Percentiles rank a stretch among this genome's conserved stretches.
These are phyloP conservation scores for Colletotrichum plurivorum DNA, from an alignment of 2,329 filamentous ascomycete species.

Conservation along the genomic window DNA sequence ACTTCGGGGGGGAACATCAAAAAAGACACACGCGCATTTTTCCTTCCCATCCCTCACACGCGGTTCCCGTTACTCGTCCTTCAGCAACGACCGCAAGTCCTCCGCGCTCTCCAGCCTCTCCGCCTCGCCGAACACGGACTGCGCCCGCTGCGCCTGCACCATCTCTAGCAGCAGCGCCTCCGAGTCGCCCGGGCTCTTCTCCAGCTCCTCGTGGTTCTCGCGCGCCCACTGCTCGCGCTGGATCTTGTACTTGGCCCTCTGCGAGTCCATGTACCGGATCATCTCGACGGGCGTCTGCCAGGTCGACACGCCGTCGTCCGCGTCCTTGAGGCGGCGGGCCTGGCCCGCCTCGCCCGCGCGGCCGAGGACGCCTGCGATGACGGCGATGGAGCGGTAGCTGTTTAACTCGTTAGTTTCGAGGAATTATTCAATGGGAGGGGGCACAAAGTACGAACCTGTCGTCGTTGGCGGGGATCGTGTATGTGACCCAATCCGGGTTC, in stretches of 20 bases:
- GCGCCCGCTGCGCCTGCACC: conserved; percentile 32
- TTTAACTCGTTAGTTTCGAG: background rate
- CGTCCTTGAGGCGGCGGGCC: conserved; percentile 73
- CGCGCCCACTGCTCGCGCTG: conserved; percentile 55
- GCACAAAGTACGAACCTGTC: conserved; percentile 75
- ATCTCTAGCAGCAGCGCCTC: conserved; percentile 54
- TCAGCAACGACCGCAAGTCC: conserved; percentile 2
- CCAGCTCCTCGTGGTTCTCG: conserved; percentile 46
- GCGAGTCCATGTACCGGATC: conserved; percentile 53
- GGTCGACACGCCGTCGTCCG: conserved; percentile 72
- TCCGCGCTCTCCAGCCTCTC: conserved; percentile 14
- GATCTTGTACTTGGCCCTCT: conserved; percentile 46
- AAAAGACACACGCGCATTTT: background rate
- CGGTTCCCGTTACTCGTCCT: background rate
- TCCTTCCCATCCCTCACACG: background rate
- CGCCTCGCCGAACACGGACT: conserved; percentile 17
- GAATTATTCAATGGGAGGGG: background rate
- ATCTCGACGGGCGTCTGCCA: conserved; percentile 69
- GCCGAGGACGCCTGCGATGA: conserved; percentile 89
- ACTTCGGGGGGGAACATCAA: too few species aligned
- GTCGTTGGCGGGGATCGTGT: conserved; percentile 96
- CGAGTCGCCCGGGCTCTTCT: conserved; percentile 48
- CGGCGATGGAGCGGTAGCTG: conserved; percentile 84
- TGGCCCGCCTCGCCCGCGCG: conserved; percentile 86
- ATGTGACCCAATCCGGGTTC: conserved; percentile 94